Evolutionary conservation across 169 alveolate species (phyloP).

Genomic region (Perkinsus olseni): DNA sequence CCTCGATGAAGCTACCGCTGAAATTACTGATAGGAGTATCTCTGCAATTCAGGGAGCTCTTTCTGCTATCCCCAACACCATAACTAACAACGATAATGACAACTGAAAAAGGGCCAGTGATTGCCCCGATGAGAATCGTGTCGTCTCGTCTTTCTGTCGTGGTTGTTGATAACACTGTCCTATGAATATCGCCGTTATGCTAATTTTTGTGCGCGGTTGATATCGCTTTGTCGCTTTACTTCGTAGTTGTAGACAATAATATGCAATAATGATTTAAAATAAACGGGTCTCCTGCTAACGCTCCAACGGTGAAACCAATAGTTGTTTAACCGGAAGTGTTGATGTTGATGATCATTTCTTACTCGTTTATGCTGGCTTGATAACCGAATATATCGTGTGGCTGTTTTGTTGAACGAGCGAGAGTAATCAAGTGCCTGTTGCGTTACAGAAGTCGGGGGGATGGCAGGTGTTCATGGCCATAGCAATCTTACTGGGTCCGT

Average conservation of each 20-base stretch:
- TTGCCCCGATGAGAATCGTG: neutral
- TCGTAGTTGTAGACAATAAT: neutral
- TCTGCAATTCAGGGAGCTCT: conserved; percentile 1
- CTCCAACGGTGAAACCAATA: neutral
- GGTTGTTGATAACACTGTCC: neutral
- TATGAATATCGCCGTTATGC: neutral
- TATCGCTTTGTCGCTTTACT: neutral
- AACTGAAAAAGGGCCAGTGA: neutral
- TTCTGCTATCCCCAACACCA: neutral
- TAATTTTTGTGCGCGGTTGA: neutral
- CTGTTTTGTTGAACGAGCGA: neutral
- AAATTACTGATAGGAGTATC: neutral
- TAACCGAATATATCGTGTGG: neutral
- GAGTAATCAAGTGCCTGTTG: neutral
- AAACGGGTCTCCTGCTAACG: neutral
- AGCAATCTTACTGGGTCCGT: no score
- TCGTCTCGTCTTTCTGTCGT: neutral
- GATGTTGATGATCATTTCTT: neutral
- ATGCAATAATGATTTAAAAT: neutral
- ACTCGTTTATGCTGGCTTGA: neutral
- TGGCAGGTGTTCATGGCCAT: no score
- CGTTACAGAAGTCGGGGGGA: no score
- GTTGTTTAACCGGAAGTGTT: neutral
- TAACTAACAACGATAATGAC: neutral
- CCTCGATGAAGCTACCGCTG: neutral